Conservation (phyloP, 768 basidiomycete genomes). For the Pisolithus microcarpus region DNA sequence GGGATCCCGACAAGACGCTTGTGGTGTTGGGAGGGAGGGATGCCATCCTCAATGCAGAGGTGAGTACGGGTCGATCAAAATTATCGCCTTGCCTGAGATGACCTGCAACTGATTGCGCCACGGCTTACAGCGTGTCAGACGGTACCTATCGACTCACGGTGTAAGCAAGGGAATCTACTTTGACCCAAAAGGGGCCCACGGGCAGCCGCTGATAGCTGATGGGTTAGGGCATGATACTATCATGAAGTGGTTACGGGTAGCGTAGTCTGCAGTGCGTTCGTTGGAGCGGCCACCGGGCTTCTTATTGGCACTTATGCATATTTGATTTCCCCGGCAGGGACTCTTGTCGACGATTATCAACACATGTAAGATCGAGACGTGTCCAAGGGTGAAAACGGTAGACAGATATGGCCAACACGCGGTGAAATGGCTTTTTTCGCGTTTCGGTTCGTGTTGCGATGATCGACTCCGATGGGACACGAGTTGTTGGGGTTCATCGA, state of each 20-base stretch:
- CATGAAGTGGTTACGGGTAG: slow-evolving; percentile 50
- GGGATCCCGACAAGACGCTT: slow-evolving; percentile 55
- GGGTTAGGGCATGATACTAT: slow-evolving; percentile 50
- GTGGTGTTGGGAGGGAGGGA: slow-evolving; percentile 84
- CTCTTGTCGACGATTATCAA: neutral
- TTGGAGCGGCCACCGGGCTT: neutral
- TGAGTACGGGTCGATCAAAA: slow-evolving; percentile 23
- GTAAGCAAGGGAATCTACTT: slow-evolving; percentile 59
- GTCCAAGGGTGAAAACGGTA: neutral
- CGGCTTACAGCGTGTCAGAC: slow-evolving; percentile 51
- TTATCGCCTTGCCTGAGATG: neutral
- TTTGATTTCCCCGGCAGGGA: neutral
- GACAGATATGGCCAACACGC: neutral
- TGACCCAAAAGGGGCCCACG: slow-evolving; percentile 57
- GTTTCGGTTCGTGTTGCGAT: neutral
- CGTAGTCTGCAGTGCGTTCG: slow-evolving; percentile 1
- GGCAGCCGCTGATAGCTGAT: slow-evolving; percentile 48
- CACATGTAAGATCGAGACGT: neutral
- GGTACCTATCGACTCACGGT: slow-evolving; percentile 72
- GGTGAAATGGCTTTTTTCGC: neutral
- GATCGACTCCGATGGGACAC: slow-evolving; percentile 1
- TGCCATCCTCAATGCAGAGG: slow-evolving; percentile 67
- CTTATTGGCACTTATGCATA: neutral
- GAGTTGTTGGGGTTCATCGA: slow-evolving; percentile 11
- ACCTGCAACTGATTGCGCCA: neutral